phyloP scores from a whole-genome alignment of 2,329 filamentous ascomycete genomes.

The Colletotrichum sp. region DNA sequence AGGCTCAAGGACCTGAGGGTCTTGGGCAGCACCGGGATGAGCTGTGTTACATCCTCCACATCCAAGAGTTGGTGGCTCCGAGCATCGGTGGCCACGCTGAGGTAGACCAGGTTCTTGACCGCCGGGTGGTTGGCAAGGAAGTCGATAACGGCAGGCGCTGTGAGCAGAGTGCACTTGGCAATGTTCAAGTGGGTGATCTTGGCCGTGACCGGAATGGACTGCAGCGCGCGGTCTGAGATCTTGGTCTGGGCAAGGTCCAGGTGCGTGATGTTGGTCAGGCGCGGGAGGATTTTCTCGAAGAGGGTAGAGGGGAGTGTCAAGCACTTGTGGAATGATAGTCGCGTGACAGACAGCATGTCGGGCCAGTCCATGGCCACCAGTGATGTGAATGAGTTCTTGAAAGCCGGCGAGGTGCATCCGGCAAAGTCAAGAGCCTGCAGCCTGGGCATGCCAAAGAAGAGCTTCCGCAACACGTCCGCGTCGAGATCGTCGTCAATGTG shows the following conservation, averaged over 20 bases:
- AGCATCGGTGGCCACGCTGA: slow-evolving; percentile 76
- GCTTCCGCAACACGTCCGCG: slow-evolving; percentile 69
- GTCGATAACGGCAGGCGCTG: slow-evolving; percentile 69
- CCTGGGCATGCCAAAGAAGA: slow-evolving; percentile 70
- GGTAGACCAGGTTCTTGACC: slow-evolving; percentile 68
- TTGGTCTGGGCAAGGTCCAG: slow-evolving; percentile 81
- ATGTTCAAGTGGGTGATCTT: slow-evolving; percentile 79
- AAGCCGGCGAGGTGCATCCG: slow-evolving; percentile 72
- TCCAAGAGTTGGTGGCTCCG: slow-evolving; percentile 75
- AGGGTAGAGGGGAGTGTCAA: slow-evolving; percentile 70
- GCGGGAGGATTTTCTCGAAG: slow-evolving; percentile 75
- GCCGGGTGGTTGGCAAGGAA: slow-evolving; percentile 77
- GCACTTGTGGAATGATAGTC: slow-evolving; percentile 81
- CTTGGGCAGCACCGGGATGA: slow-evolving; percentile 70
- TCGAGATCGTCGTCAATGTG: slow-evolving; percentile 80
- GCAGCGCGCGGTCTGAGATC: slow-evolving; percentile 74
- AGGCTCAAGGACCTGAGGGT: slow-evolving; percentile 77
- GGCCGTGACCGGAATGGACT: slow-evolving; percentile 74
- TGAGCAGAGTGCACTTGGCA: slow-evolving; percentile 75
- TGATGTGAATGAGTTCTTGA: slow-evolving; percentile 69
- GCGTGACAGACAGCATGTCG: slow-evolving; percentile 62
- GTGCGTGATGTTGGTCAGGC: slow-evolving; percentile 73
- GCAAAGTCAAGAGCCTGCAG: slow-evolving; percentile 78
- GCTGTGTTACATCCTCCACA: slow-evolving; percentile 65
- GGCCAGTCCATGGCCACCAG: slow-evolving; percentile 58